Evolutionary conservation across 2,329 filamentous ascomycete genomes (phyloP).

Genomic region (Colletotrichum sansevieriae): DNA sequence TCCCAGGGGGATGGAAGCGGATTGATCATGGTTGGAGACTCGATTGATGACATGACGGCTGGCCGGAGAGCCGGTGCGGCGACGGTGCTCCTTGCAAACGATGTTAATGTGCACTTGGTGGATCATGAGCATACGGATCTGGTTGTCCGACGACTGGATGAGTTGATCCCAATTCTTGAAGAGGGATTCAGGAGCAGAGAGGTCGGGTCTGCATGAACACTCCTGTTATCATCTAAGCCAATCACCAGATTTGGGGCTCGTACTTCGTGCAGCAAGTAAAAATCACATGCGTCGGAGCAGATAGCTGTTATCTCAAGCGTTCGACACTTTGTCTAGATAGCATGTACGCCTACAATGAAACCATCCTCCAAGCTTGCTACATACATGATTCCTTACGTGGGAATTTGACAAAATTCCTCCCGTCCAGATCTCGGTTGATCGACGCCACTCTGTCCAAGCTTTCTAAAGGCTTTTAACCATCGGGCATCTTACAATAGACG

Average conservation of each 20-base stretch:
- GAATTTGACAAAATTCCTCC: constrained; percentile 24
- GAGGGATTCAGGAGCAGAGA: constrained; percentile 70
- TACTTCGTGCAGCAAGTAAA: neutral
- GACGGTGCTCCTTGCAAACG: constrained; percentile 88
- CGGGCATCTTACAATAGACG: neutral
- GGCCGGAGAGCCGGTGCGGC: constrained; percentile 86
- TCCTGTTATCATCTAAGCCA: neutral
- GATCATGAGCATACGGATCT: constrained; percentile 83
- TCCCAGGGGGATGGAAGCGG: constrained; percentile 56
- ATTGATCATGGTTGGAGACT: constrained; percentile 80
- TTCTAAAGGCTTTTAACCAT: constrained; percentile 18
- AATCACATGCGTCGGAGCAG: neutral
- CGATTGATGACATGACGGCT: constrained; percentile 92
- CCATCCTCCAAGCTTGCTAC: constrained; percentile 33
- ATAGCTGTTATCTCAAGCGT: constrained; percentile 22
- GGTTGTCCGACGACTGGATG: constrained; percentile 78
- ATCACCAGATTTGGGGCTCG: too few relatives aligned
- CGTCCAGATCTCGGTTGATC: constrained; percentile 11
- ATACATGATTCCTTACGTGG: constrained; percentile 26
- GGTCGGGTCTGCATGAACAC: neutral
- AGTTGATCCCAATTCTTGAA: constrained; percentile 81
- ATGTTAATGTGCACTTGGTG: constrained; percentile 79
- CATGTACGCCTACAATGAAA: constrained; percentile 38
- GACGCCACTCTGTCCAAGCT: constrained; percentile 34
- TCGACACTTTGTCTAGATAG: constrained; percentile 38